These are phyloP conservation scores for Wolfiporia cocos DNA, from an alignment of 1,284 basidiomycete species.

Conservation along the genomic window DNA sequence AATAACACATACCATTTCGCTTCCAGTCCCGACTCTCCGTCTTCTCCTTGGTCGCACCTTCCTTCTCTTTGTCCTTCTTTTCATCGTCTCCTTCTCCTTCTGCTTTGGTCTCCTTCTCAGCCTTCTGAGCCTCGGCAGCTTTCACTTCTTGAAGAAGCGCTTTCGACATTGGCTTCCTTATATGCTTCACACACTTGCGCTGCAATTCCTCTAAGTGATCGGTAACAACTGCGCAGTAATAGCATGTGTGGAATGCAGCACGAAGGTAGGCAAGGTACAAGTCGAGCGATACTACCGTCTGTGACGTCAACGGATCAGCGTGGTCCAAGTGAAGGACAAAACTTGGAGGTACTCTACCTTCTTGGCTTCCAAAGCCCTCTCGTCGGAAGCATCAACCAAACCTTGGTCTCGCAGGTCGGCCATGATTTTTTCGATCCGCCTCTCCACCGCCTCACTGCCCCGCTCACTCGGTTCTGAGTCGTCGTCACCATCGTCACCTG, in stretches of 20 bases:
- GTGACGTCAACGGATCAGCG: slow-evolving; percentile 4
- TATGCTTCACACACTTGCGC: slow-evolving; percentile 88
- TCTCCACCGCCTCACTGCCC: slow-evolving; percentile 66
- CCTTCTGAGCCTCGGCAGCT: slow-evolving; percentile 37
- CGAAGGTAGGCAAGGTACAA: slow-evolving; percentile 82
- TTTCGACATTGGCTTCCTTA: slow-evolving; percentile 67
- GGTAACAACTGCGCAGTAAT: slow-evolving; percentile 89
- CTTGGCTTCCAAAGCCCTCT: slow-evolving; percentile 56
- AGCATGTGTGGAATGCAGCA: slow-evolving; percentile 85
- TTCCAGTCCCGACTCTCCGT: slow-evolving; percentile 54
- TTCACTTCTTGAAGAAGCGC: slow-evolving; percentile 50
- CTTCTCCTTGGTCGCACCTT: slow-evolving; percentile 32
- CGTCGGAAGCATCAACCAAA: slow-evolving; percentile 50
- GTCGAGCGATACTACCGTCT: slow-evolving; percentile 76
- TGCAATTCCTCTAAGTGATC: slow-evolving; percentile 92
- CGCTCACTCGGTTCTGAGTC: slow-evolving; percentile 53
- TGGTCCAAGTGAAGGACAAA: slow-evolving; percentile 7
- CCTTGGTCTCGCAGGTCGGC: slow-evolving; percentile 61
- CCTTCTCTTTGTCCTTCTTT: slow-evolving; percentile 22
- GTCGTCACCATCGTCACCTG: slow-evolving; percentile 40
- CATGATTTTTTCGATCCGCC: slow-evolving; percentile 69
- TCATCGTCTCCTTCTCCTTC: slow-evolving; percentile 35
- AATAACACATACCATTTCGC: slow-evolving; percentile 50
- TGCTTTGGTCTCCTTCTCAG: slow-evolving; percentile 31
- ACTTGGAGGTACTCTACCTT: slow-evolving; percentile 41